A percentile compares a stretch with the other conserved stretches of the same genome.
Conservation (phyloP, 2,329 filamentous ascomycete genomes). For the Talaromyces sp. region DNA sequence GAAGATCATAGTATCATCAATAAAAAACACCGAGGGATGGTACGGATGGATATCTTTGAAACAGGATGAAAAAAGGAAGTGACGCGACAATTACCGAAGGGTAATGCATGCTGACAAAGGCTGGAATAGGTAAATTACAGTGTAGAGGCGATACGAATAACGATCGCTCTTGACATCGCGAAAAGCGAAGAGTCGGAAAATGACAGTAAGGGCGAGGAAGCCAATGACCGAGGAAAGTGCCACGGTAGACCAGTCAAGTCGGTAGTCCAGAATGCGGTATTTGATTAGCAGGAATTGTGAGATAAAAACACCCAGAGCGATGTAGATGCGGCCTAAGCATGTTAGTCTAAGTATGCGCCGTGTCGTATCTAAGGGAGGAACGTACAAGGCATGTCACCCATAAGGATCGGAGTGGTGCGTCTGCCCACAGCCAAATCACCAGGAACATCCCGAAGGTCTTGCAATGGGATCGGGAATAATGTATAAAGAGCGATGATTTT, state of each 20-base stretch:
- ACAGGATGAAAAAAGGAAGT: background rate
- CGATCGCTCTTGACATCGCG: slow-evolving; percentile 14
- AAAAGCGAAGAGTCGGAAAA: slow-evolving; percentile 14
- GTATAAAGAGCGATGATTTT: slow-evolving; percentile 13
- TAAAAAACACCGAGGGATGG: background rate
- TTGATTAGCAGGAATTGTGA: slow-evolving; percentile 12
- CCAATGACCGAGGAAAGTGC: background rate
- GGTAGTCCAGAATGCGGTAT: slow-evolving; percentile 12
- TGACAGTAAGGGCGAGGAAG: slow-evolving; percentile 2
- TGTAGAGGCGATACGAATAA: slow-evolving; percentile 13
- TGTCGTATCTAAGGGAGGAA: background rate
- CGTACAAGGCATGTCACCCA: slow-evolving; percentile 15
- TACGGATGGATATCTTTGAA: background rate
- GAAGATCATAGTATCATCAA: background rate
- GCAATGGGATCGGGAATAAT: slow-evolving; percentile 9
- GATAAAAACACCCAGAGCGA: slow-evolving; percentile 11
- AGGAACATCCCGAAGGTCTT: slow-evolving; percentile 13
- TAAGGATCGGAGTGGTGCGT: slow-evolving; percentile 9
- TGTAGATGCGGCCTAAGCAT: slow-evolving; percentile 11
- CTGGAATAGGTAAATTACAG: slow-evolving; percentile 13
- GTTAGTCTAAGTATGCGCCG: background rate
- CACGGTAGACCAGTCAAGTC: slow-evolving; percentile 11
- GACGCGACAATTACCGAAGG: slow-evolving; percentile 6
- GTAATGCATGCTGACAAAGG: slow-evolving; percentile 14
- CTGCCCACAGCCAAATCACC: slow-evolving; percentile 12